Evolutionary conservation across 179 eudicot species (phyloP), one percentile per base, ranked within the genome.

Genomic region (Beta macrorhiza): DNA sequence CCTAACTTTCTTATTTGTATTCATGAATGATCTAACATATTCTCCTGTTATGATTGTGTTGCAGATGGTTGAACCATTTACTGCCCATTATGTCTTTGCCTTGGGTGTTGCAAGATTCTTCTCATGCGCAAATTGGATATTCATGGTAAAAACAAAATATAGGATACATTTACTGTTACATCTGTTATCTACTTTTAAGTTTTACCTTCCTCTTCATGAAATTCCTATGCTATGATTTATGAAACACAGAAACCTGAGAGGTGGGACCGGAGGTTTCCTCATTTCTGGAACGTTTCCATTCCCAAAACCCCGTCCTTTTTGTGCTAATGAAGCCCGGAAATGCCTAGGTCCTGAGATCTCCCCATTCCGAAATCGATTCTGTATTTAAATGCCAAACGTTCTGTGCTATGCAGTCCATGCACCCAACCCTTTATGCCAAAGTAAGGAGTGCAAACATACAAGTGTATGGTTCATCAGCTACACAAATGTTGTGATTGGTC

Each of bases 1-100:
- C 1, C 29, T 20, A 19, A 78, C 2, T 83, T 15, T 32, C 19
- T 15, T 22, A 52, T 22, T 80, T 37, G 42, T 37, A 37, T 2
- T 37, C 42, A 37, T 37, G 42, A 37, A 37, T 37, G 42, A 37
- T 37, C 42, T 37, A 17, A 69, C 73, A 59, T 52, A 17, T 42
- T 75, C 45, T 57, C 47, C 51, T 14, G 44, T 5, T 37, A 69
- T 49, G 63, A 14, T 63, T 62, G 20, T 80, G 45, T 20, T 76
- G 76, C 90, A 94, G 98, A 89, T 91, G 90, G 86, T 94, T 78
- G 98, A 94, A 82, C 98, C 94, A 57, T 93, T 91, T 80, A 92
- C 98, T 5, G 90, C 89, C 7, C 92, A 91, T 85, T 94, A 94
- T 61, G 98, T 94, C 55, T 94, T 94, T 85, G 98, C 98, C 12